Base-by-base conservation (phyloP, 176 grass and related monocot species). In the Paspalum vaginatum region DNA sequence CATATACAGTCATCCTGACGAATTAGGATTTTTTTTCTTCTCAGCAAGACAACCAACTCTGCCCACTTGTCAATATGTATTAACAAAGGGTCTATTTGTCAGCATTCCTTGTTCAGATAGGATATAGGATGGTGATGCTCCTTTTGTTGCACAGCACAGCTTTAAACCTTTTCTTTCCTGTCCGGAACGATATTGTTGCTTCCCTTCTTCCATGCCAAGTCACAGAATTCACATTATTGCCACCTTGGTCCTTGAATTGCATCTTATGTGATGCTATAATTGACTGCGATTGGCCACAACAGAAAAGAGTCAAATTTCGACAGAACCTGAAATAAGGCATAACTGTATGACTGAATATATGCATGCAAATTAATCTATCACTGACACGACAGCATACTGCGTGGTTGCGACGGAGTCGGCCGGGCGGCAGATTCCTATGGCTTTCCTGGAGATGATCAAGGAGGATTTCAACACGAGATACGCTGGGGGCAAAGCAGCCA, bases 381-480 rank as follows among this genome's bases (percentile, higher is more conserved):
- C 57, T 60, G 22, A 26, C 57, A 81, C 72, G 22, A 65, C 74
- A 97, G 94, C 91, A 8, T 97, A 84, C 72, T 94, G 94, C 70
- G 79, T 97, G 0, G 94, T 92, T 20, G 91, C 94, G 2, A 77
- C 75, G 0, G 91, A 92, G 61, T 88, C 85, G 0, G 77, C 78
- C 27, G 94, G 84, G 20, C 88, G 91, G 44, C 79, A 91, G 90
- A 76, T 97, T 13, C 89, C 94, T 2, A 56, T 94, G 12, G 91
- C 89, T n/a, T 97, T 85, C 68, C 64, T 97, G 39, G 94, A 97
- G 40, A 92, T 86, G 88, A 85, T 90, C 65, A 92, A 92, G 79
- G 91, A 94, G 4, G 82, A 85, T n/a, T 97, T 97, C 66, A 81
- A 83, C 76, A 92, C 85, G 84, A 85, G 81, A 67, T 97, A 94